A percentile compares a stretch with the other conserved stretches of the same genome.
phyloP scores from a whole-genome alignment of 2,329 filamentous ascomycete species.

The Coleophoma eucalyptorum region DNA sequence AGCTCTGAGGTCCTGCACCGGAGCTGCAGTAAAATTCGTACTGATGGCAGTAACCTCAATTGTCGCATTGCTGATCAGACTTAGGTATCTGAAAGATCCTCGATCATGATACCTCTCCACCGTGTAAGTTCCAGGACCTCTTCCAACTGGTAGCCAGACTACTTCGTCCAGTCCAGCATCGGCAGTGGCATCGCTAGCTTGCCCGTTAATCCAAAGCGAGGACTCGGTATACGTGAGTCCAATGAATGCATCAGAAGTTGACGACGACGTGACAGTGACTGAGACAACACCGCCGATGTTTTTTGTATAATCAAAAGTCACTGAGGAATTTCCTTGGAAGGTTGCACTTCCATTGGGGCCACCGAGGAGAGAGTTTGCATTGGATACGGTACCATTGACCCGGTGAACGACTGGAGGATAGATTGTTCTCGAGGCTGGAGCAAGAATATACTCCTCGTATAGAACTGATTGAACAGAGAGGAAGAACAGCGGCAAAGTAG shows the following conservation, averaged over 20 bases:
- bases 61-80: slow-evolving; percentile 36
- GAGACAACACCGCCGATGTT: slow-evolving; percentile 35
- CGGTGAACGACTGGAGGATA: slow-evolving; percentile 21
- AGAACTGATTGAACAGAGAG: slow-evolving; percentile 11
- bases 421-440: slow-evolving; percentile 24
- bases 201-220: slow-evolving; percentile 42
- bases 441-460: slow-evolving; percentile 30
- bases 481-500: no score
- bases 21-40: slow-evolving; percentile 37
- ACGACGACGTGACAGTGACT: slow-evolving; percentile 26
- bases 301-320: slow-evolving; percentile 34
- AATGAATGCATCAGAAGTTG: slow-evolving; percentile 25
- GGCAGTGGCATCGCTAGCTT: slow-evolving; percentile 40
- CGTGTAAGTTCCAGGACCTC: slow-evolving; percentile 32
- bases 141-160: slow-evolving; percentile 39
- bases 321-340: slow-evolving; percentile 26
- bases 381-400: slow-evolving; percentile 26
- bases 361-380: slow-evolving; percentile 11
- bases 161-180: slow-evolving; percentile 42
- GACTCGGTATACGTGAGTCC: slow-evolving; percentile 36
- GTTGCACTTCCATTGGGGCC: slow-evolving; percentile 5
- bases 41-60: slow-evolving; percentile 31
- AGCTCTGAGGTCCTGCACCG: slow-evolving; percentile 22
- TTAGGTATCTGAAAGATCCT: slow-evolving; percentile 43
- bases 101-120: slow-evolving; percentile 36